Percentiles rank a stretch among this genome's conserved stretches.
Conservation (phyloP, 495 filamentous ascomycete species). For the Penicillium canescens region DNA sequence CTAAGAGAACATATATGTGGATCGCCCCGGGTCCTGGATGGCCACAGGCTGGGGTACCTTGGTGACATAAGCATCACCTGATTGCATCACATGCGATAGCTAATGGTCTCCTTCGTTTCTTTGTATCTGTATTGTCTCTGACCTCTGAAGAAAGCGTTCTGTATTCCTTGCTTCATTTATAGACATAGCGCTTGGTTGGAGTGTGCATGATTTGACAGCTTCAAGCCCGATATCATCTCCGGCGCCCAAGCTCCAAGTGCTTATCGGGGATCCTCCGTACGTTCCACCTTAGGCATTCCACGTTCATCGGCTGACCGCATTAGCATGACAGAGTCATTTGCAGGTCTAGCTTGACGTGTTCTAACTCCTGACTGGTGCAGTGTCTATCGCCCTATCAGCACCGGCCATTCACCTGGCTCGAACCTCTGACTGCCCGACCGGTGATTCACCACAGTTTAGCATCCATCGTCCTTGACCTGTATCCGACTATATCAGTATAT, state of each 20-base stretch:
- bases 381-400: slow-evolving; percentile 20
- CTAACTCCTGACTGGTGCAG: slow-evolving; percentile 20
- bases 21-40: too few species aligned
- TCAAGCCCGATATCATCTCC: too few species aligned
- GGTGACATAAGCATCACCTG: too few species aligned
- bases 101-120: too few species aligned
- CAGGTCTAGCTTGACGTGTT: slow-evolving; percentile 4
- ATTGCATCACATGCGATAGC: too few species aligned
- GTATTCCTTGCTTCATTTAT: too few species aligned
- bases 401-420: slow-evolving; percentile 25
- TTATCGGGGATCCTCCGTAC: slow-evolving; percentile 17
- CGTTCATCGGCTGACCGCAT: slow-evolving; percentile 10
- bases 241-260: slow-evolving; percentile 17
- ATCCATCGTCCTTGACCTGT: slow-evolving; percentile 6
- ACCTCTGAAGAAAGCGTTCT: too few species aligned
- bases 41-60: too few species aligned
- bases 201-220: too few species aligned
- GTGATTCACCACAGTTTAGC: slow-evolving; percentile 5
- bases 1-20: too few species aligned
- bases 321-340: slow-evolving; percentile 21
- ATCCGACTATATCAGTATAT: slow-evolving; percentile 7
- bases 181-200: too few species aligned
- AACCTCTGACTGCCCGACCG: slow-evolving; percentile 13
- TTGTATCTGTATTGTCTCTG: too few species aligned
- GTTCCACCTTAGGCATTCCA: slow-evolving; percentile 3